Base-by-base conservation (phyloP, 2,329 filamentous ascomycete genomes). In the Xylaria sp. region DNA sequence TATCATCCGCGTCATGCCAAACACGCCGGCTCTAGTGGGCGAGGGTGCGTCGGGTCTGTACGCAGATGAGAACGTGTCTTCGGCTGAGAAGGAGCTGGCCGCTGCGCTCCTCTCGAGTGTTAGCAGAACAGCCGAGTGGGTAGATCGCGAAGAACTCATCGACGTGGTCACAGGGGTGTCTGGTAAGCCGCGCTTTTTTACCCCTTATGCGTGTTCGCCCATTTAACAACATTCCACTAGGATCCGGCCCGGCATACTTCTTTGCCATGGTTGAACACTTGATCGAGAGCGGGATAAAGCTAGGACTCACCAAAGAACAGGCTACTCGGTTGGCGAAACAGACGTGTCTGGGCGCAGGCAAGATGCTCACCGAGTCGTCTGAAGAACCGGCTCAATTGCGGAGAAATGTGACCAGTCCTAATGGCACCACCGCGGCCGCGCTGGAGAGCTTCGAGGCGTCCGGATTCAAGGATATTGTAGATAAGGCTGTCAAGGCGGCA, bases 251-350 rank as follows among this genome's bases (percentile, higher is more conserved):
- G 0, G 84, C 84, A 0, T 86, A 86, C 78, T 86, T 86, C 78
- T 86, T 86, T 74, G 83, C 83, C 72, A 80, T 86, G 76, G 84
- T 86, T 7, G 84, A 86, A 73, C 84, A 86, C 75, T 78, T 86
- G 55, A 82, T 84, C 62, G 75, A 82, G 62, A 82, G 81, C 68
- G 84, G 80, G 13, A 79, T 78, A 9, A 76, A 77, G n/a, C 77
- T 85, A 1, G 84, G 84, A 1, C 80, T 86, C 31, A 79, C 83
- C 0, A 75, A 78, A 20, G 84, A 86, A 65, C 84, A 86, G 75
- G 84, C 84, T n/a, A 82, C 81, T 12, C 81, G 83, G 0, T 77
- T 85, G 20, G 84, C 84, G 10, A 84, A 81, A 70, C 84, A 86
- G 78, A 86, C 84, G 0, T 86, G 84, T 67, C 77, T 84, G 6